Conservation (phyloP, 768 basidiomycete genomes). For the Neoboletus subvelutipes region DNA sequence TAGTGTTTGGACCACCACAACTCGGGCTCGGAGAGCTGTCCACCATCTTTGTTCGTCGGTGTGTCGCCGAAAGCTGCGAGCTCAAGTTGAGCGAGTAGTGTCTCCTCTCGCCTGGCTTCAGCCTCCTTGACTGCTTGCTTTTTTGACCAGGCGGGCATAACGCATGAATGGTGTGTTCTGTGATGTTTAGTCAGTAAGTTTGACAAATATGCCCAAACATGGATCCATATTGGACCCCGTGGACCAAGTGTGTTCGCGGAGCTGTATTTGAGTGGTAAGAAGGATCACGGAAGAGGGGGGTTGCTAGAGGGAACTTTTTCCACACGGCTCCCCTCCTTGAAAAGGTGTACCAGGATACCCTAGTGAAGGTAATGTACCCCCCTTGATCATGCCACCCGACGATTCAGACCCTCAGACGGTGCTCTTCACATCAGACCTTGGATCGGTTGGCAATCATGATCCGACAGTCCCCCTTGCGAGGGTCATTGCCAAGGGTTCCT, state of each 20-base stretch:
- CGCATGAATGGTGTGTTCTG: too few species aligned
- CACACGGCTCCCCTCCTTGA: conserved; percentile 2
- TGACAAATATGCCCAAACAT: conserved; percentile 2
- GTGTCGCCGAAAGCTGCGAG: background rate
- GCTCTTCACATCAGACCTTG: conserved; percentile 7
- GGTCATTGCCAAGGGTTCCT: background rate
- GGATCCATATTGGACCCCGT: conserved; percentile 4
- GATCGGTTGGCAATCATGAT: background rate
- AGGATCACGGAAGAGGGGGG: background rate
- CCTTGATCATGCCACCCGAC: conserved; percentile 11
- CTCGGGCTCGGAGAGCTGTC: conserved; percentile 5
- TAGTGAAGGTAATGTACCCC: background rate
- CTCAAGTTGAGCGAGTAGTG: background rate
- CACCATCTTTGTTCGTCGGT: background rate
- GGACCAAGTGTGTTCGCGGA: conserved; percentile 2
- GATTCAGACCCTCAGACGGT: background rate
- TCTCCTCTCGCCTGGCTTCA: background rate
- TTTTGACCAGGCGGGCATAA: background rate
- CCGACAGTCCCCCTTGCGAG: background rate
- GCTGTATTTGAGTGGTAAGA: background rate
- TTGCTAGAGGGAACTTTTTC: background rate
- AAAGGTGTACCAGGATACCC: background rate
- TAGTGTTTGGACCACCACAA: conserved; percentile 17
- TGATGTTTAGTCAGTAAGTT: too few species aligned
- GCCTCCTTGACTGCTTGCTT: background rate